Evolutionary conservation across 345 rosid species (phyloP).

Genomic region (Eucalyptus rudis): DNA sequence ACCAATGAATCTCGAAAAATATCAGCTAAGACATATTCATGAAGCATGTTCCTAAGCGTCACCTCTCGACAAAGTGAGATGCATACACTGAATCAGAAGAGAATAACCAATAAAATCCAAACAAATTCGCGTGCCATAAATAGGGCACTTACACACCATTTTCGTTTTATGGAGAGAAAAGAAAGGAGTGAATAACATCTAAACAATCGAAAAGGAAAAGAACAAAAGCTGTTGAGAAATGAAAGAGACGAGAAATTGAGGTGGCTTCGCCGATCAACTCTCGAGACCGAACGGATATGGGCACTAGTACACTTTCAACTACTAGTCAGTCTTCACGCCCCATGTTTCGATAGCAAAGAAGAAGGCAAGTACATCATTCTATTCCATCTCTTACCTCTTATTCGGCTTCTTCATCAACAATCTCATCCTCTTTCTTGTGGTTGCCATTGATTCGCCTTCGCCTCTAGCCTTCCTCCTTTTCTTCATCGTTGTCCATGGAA

Average conservation of each 20-base stretch:
- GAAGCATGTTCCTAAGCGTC: not conserved
- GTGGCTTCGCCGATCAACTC: too few species aligned
- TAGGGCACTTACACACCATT: not conserved
- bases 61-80: not conserved
- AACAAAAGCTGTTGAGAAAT: rapidly evolving
- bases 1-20: not conserved
- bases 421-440: rapidly evolving
- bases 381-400: too few species aligned
- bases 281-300: too few species aligned
- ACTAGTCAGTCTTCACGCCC: rapidly evolving
- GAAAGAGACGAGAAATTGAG: rapidly evolving
- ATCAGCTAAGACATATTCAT: not conserved
- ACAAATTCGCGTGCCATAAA: not conserved
- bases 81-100: not conserved
- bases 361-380: rapidly evolving
- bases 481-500: too few species aligned
- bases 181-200: not conserved
- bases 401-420: too few species aligned
- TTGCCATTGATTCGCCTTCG: too few species aligned
- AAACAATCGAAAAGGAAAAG: too few species aligned
- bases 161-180: not conserved
- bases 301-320: too few species aligned
- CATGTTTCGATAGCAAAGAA: too few species aligned
- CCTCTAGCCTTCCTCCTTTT: too few species aligned
- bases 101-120: not conserved